These are phyloP conservation scores for Tolypocladium album DNA, from an alignment of 2,329 filamentous ascomycete species.

Conservation along the genomic window DNA sequence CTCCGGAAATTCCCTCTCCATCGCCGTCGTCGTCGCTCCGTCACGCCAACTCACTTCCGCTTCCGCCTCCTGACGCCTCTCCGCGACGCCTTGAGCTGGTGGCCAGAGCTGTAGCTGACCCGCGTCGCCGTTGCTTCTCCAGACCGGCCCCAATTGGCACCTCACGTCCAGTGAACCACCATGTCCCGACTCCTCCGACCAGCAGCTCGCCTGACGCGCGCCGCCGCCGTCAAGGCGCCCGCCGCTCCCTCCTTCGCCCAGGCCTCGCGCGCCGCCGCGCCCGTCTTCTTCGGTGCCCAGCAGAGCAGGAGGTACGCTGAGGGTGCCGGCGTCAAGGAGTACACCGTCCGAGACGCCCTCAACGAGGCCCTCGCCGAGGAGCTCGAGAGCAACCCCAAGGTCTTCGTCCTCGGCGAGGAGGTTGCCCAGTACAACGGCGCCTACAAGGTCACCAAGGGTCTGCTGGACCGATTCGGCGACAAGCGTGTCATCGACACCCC, in stretches of 20 bases:
- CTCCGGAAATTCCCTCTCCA: constrained; percentile 10
- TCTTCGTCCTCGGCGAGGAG: constrained; percentile 94
- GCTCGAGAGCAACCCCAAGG: constrained; percentile 87
- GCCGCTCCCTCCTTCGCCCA: constrained; percentile 22
- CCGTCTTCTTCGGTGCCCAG: constrained; percentile 26
- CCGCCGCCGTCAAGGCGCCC: constrained; percentile 20
- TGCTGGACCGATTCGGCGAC: constrained; percentile 93
- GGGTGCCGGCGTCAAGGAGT: constrained; percentile 64
- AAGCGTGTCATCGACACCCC: constrained; percentile 97
- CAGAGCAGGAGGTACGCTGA: constrained; percentile 48
- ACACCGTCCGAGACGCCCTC: constrained; percentile 92
- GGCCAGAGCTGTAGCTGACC: constrained; percentile 4
- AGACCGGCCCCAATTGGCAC: not conserved
- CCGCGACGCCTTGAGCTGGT: constrained; percentile 6
- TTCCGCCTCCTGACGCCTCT: not conserved
- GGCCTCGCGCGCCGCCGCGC: constrained; percentile 21
- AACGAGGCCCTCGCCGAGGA: constrained; percentile 98
- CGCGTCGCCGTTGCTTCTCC: not conserved
- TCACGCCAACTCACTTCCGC: not conserved
- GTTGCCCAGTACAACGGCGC: constrained; percentile 99
- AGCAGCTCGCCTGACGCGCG: constrained; percentile 34
- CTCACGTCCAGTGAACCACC: constrained; percentile 9
- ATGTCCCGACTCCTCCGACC: constrained; percentile 44
- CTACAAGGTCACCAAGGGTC: constrained; percentile 98
- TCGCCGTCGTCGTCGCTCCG: not conserved